Evolutionary conservation across 225 moss, liverwort and hornwort genomes (phyloP).

Genomic region (Thuidium tamariscinum): DNA sequence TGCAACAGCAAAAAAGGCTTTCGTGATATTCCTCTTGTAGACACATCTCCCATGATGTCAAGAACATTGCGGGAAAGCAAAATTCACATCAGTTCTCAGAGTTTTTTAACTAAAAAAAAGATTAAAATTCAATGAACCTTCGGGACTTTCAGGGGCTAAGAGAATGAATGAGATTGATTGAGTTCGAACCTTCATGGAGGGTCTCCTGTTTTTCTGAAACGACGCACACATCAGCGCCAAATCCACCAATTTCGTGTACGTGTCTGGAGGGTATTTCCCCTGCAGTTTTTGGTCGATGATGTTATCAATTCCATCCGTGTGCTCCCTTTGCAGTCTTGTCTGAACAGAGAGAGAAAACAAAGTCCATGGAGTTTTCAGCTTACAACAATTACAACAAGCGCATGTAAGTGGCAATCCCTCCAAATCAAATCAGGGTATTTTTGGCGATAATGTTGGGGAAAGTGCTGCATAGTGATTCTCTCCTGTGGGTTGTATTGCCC

Average conservation of each 20-base stretch:
- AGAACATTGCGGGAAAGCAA: not conserved
- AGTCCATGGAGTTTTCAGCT: not conserved
- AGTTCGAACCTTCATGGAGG: conserved; percentile 37
- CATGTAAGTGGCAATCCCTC: not conserved
- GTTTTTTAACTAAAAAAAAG: not conserved
- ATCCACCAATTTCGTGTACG: conserved; percentile 17
- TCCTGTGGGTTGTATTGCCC: not conserved
- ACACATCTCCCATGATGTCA: not conserved
- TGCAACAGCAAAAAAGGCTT: not conserved
- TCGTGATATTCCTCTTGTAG: not conserved
- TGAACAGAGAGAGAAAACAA: not conserved
- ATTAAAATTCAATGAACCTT: not conserved
- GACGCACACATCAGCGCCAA: conserved; percentile 38
- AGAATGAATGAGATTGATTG: not conserved
- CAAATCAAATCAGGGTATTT: not conserved
- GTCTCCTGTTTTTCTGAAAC: conserved; percentile 29
- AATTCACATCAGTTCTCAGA: not conserved
- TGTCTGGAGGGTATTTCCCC: conserved; percentile 14
- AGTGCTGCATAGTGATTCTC: not conserved
- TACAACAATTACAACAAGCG: not conserved
- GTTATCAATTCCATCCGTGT: conserved; percentile 1
- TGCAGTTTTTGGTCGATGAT: conserved; percentile 22
- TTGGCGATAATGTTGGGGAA: not conserved
- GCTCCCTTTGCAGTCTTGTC: conserved; percentile 17
- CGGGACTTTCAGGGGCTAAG: too few relatives aligned